Evolutionary conservation across 805 yeast species (phyloP), one percentile per base, ranked within the genome.

Genomic region (Starmerella roubikii): DNA sequence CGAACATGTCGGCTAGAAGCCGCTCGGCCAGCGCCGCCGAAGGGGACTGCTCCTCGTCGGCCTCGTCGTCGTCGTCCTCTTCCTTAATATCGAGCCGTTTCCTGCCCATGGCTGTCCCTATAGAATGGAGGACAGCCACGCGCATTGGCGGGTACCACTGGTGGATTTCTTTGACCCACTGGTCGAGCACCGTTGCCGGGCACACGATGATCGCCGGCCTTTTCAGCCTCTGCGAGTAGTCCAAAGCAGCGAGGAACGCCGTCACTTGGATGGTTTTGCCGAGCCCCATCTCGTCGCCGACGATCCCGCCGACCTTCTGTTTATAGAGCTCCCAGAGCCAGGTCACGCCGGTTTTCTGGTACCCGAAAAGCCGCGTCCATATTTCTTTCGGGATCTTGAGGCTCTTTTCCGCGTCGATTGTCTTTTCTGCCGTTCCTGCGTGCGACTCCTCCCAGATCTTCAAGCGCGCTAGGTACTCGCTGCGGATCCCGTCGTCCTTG

Each of bases 71-170:
- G 2, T 9, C 31, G 50, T 56, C 33, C 53, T 52, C 11, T 48
- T 56, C 6, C 11, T 12, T 15, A 21, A 15, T 13, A 2, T 15
- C 18, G 22, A 31, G 1, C 58, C 34, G 3, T n/a, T 27, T 16
- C n/a, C 33, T n/a, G 22, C 19, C 17, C 86, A 88, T 78, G 1
- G 94, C 97, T 1, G 84, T 64, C 0, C 98, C 98, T 34, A 85
- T 91, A 1, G 95, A 78, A 56, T 91, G 98, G 24, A 91, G 60
- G 35, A 91, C 83, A 4, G 82, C 74, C 4, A 85, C 74, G 44
- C 98, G 60, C 21, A 91, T 66, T 0, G 96, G 84, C 3, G 97
- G 96, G 97, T 97, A 91, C 98, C 98, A 91, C 35, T 78, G 71
- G 51, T 88, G 97, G 34, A 91, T 73, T 58, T 91, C 98, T 45